Percentiles rank a stretch among this genome's conserved stretches.
phyloP scores from a whole-genome alignment of 2,329 filamentous ascomycete genomes.

The Arthrinium puccinioides region DNA sequence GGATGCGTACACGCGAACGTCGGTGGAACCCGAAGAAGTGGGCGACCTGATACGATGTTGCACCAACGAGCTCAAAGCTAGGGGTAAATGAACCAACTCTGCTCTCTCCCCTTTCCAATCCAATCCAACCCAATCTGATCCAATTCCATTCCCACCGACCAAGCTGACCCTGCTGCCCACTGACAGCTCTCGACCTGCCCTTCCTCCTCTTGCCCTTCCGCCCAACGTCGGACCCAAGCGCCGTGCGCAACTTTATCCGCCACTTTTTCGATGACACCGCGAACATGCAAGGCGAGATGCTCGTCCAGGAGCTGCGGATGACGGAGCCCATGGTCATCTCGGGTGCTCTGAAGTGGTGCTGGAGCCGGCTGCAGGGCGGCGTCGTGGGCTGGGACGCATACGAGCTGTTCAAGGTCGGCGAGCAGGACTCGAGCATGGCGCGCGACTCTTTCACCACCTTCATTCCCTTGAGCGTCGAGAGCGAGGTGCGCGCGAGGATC shows the following conservation, averaged over 20 bases:
- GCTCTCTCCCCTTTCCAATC: background rate
- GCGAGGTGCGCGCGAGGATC: conserved; percentile 75
- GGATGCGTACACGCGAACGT: conserved; percentile 76
- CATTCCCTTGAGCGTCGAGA: conserved; percentile 88
- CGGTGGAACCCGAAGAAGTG: conserved; percentile 83
- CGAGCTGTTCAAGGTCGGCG: conserved; percentile 89
- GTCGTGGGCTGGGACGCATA: conserved; percentile 97
- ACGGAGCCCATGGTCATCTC: conserved; percentile 92
- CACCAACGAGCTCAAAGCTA: conserved; percentile 84
- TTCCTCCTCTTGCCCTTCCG: conserved; percentile 93
- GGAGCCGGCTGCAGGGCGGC: conserved; percentile 84
- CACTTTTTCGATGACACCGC: conserved; percentile 77
- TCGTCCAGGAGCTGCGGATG: conserved; percentile 83
- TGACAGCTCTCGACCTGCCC: conserved; percentile 81
- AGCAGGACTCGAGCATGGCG: conserved; percentile 87
- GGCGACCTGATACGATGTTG: conserved; percentile 79
- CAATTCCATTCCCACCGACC: too few species aligned
- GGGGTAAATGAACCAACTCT: conserved; percentile 74
- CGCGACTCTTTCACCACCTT: conserved; percentile 94
- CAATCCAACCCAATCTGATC: background rate
- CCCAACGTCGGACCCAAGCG: conserved; percentile 84
- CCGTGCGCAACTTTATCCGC: conserved; percentile 84
- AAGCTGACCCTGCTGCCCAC: too few species aligned
- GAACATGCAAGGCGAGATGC: conserved; percentile 57
- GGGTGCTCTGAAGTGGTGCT: conserved; percentile 96